Evolutionary conservation across 169 alveolate species (phyloP), one percentile per base, ranked within the genome.

Genomic region (Plasmodium gaboni): DNA sequence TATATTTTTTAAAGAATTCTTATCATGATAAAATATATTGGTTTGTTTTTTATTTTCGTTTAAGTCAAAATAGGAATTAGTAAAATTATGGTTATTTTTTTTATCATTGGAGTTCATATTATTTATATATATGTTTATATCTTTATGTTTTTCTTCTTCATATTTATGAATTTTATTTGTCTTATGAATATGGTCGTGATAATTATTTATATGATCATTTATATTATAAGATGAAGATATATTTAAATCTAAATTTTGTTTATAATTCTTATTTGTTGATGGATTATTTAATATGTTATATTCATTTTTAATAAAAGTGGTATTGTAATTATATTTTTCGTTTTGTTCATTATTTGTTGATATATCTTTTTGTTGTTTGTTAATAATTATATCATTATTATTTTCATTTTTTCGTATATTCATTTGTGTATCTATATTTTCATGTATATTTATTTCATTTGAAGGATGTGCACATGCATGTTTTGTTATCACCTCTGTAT

Each of bases 281-380:
- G 24, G 28, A 24, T 44, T 55, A 60, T 64, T 13, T 19, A 78
- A 24, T 26, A 26, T 59, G 57, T 2, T 42, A 38, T 78, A 10
- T 22, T 78, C 70, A 50, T 78, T 68, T 53, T 78, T 78, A 46
- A 12, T 59, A 24, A 12, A 3, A 8, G 15, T 78, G 26, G 17
- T 42, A 19, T 10, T 24, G 22, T 78, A 17, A 59, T 69, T 59
- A 64, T 53, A 78, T 22, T 22, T 19, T 22, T 32, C 6, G 19
- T 17, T 28, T 50, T 65, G 64, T 65, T 65, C 69, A 19, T 78
- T 28, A 59, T 42, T 26, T 7, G 44, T 15, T 6, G 9, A 64
- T 24, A 38, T 22, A 17, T 19, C 26, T 63, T 60, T 26, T 6
- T 15, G n/a, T 60, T 60, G 7, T 60, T 13, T 60, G 12, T 15